phyloP scores from a whole-genome alignment of 169 alveolate genomes.

The Perkinsus chesapeaki region DNA sequence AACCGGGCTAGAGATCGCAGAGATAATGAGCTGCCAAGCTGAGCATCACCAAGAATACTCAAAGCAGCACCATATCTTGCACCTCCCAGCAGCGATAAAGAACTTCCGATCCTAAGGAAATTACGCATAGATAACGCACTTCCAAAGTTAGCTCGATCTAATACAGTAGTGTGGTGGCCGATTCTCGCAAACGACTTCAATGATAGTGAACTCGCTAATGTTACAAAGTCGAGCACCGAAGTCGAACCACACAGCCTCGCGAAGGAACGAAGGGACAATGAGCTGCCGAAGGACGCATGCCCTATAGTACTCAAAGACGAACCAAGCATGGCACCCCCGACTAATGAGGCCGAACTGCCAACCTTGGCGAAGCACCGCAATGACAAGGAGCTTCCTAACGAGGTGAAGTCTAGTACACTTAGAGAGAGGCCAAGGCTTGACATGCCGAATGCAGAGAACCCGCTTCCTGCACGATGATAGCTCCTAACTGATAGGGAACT shows the following conservation, averaged over 20 bases:
- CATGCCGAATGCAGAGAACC: not conserved
- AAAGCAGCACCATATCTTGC: not conserved
- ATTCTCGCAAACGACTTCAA: not conserved
- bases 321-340: not conserved
- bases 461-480: not conserved
- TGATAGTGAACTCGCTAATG: not conserved
- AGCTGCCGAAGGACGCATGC: not conserved
- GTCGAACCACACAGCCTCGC: not conserved
- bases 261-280: not conserved
- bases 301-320: not conserved
- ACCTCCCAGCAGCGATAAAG: not conserved
- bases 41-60: not conserved
- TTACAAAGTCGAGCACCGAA: not conserved
- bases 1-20: not conserved
- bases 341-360: not conserved
- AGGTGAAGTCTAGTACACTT: not conserved
- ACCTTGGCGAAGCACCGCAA: not conserved
- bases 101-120: not conserved
- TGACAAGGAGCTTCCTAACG: not conserved
- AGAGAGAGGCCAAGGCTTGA: not conserved
- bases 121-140: not conserved
- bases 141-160: not conserved
- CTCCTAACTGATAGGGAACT: not conserved
- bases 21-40: not conserved
- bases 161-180: not conserved